Evolutionary conservation across 768 basidiomycete species (phyloP), one percentile per base, ranked within the genome.

Genomic region (Lactarius akahatsu): DNA sequence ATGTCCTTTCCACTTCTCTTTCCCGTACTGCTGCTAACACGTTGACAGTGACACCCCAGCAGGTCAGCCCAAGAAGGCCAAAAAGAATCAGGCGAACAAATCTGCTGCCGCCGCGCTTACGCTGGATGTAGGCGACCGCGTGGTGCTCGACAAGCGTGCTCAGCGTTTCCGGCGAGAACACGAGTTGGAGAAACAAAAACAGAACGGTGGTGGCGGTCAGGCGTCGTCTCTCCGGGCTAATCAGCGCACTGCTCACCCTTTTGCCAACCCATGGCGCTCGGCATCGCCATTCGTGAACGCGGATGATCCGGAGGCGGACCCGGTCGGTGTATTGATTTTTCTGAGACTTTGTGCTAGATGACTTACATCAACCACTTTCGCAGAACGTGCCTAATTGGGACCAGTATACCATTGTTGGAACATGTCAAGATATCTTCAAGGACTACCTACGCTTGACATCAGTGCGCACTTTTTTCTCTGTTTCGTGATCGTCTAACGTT

Each of bases 311-410:
- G 90, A 89, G 74, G 86, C 82, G 63, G 85, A 89, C 74, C 85
- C 87, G 65, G 90, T 92, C 72, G 52, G 88, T 81, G 58, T 9
- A 69, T 62, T 18, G 59, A 61, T 36, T 67, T 23, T 65, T 64
- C 3, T 55, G 66, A 20, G 71, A 64, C 23, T 71, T 10, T 38
- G 64, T 60, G 66, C 34, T 60, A 23, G 9, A 23, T n/a, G n/a
- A 30, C 28, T 26, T 5, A 36, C 32, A 26, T 38, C 15, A 50
- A 56, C 56, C 57, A 18, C 30, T 59, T 54, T 41, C 54, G 54
- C 43, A 98, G 96, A 96, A 96, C 72, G 95, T 96, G 10, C 89
- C 94, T 61, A 89, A 96, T 74, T 99, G 97, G 97, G 97, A 99
- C 79, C 87, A 87, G 65, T 83, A 88, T 77, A 98, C 96, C 8